A percentile compares a stretch with the other conserved stretches of the same genome.
phyloP scores from a whole-genome alignment of 495 filamentous ascomycete genomes.

The Xylaria cubensis region DNA sequence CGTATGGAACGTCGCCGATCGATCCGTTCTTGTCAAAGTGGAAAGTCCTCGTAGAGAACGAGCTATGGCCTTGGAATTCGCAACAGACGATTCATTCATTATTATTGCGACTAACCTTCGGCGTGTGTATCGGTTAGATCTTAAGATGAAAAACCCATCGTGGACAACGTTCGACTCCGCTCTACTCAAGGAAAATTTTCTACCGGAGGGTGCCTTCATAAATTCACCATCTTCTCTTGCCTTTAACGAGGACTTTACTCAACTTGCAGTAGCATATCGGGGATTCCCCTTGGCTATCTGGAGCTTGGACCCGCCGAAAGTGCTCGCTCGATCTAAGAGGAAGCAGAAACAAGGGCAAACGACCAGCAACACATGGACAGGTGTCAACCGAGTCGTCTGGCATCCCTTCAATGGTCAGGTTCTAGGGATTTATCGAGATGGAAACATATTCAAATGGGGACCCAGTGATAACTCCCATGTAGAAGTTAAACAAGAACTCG shows the following conservation, averaged over 20 bases:
- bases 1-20: background rate
- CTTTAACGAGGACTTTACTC: slow-evolving; percentile 2
- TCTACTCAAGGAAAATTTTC: background rate
- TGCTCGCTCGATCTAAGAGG: background rate
- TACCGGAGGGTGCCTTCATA: background rate
- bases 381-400: background rate
- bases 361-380: background rate
- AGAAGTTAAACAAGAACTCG: background rate
- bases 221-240: background rate
- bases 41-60: background rate
- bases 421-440: background rate
- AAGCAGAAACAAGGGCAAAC: background rate
- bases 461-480: background rate
- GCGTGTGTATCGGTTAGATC: background rate
- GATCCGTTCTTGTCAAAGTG: background rate
- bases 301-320: background rate
- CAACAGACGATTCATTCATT: background rate
- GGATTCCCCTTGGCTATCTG: background rate
- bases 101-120: background rate
- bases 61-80: background rate
- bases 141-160: background rate
- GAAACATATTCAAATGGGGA: background rate
- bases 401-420: background rate
- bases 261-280: background rate
- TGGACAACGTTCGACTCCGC: background rate